Evolutionary conservation across 129 eudicot genomes (phyloP).

Genomic region (Rutidosis leptorrhynchoides): DNA sequence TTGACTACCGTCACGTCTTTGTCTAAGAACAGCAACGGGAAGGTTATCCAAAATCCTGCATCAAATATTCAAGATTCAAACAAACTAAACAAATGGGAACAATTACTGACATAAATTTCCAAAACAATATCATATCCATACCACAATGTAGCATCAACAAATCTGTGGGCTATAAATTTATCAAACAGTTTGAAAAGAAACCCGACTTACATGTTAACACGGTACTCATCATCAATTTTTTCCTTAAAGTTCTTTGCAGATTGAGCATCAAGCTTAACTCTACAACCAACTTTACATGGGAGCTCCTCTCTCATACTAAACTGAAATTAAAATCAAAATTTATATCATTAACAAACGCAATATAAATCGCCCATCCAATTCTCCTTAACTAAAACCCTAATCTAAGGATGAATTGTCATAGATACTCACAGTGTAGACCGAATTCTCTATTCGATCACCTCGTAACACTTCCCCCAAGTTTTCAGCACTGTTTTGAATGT

Average conservation of each 20-base stretch:
- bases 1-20: no score
- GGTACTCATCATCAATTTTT: constrained; percentile 88
- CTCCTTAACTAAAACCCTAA: background rate
- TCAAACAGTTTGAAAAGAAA: background rate
- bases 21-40: constrained; percentile 92
- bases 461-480: no score
- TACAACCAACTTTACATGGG: constrained; percentile 79
- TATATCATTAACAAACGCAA: constrained; percentile 1
- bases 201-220: constrained; percentile 72
- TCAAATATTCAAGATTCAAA: constrained; percentile 11
- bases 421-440: constrained; percentile 65
- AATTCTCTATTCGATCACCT: constrained; percentile 96
- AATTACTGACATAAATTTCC: background rate
- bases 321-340: constrained; percentile 38
- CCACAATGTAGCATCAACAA: background rate
- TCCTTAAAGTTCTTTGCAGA: no score
- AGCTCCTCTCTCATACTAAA: constrained; percentile 82
- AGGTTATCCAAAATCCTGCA: constrained; percentile 88
- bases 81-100: background rate
- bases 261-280: constrained; percentile 55
- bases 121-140: constrained; percentile 11
- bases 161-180: background rate
- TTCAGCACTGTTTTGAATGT: no score
- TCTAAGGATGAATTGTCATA: background rate
- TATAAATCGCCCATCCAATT: background rate